Base-by-base conservation (phyloP, 1,139 yeast species). In the Protomyces inundatus region DNA sequence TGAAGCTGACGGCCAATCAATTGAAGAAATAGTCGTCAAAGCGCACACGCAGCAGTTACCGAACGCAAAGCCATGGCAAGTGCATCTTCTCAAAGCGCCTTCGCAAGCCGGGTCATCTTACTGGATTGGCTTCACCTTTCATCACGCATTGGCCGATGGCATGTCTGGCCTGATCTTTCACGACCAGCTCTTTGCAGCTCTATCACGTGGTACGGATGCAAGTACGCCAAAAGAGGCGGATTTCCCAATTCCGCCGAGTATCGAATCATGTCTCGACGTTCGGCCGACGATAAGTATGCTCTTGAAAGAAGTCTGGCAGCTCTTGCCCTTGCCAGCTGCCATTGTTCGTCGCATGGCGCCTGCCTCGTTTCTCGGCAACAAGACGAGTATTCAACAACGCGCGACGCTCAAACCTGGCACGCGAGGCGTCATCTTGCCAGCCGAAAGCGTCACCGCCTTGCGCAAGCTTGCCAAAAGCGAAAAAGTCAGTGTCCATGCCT, bases 151-250 rank as follows among this genome's bases (percentile, higher is more conserved):
- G 9, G 64, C 54, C 16, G 64, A 60, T 33, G 64, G 64, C 40
- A 23, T 54, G 5, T 60, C 64, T 1, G 64, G 64, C n/a, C 40
- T 60, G 34, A 60, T 60, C 58, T 54, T 60, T n/a, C 64, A 60
- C 33, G 54, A 58, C 9, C 46, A 42, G 34, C 45, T 58, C 10
- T 35, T 58, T 9, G 9, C 36, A 32, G 56, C 62, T 6, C 35
- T 58, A n/a, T 39, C 51, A 7, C 34, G 32, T 7, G 12, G n/a
- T 2, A 32, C 16, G 35, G 14, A 55, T n/a, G n/a, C 5, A 32
- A 9, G 12, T 7, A 36, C 23, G 6, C 4, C 9, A 12, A n/a
- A 16, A 0, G 30, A 6, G 9, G 35, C 14, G 7, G 7, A 10
- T 5, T 30, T n/a, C 3, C 30, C 53, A 9, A 33, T 58, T 30